phyloP scores from a whole-genome alignment of 352 stramenopile species.

The Pythium periplocum region DNA sequence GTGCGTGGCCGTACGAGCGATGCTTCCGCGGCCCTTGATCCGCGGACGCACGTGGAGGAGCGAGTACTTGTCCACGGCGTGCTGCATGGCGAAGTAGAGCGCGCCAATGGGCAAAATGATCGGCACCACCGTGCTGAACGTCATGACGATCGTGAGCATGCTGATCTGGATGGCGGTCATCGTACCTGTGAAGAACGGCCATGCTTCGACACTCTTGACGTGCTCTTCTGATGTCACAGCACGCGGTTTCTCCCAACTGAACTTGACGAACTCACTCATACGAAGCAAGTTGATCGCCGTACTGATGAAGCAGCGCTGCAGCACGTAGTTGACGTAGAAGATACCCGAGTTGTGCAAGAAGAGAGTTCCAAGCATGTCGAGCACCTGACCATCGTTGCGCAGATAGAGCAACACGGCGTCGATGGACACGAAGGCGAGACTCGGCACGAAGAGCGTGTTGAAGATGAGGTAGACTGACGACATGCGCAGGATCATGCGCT shows the following conservation, averaged over 20 bases:
- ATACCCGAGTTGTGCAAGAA: conserved; percentile 87
- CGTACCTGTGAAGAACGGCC: conserved; percentile 80
- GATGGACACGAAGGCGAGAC: conserved; percentile 83
- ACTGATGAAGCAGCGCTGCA: conserved; percentile 78
- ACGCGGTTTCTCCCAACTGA: conserved; percentile 71
- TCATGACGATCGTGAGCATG: conserved; percentile 76
- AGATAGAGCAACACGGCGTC: conserved; percentile 78
- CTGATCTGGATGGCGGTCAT: conserved; percentile 83
- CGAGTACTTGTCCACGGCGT: conserved; percentile 82
- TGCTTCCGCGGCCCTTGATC: conserved; percentile 81
- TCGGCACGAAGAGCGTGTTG: conserved; percentile 86
- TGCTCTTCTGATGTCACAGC: conserved; percentile 72
- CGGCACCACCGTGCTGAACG: conserved; percentile 82
- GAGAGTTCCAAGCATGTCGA: conserved; percentile 77
- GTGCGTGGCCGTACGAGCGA: conserved; percentile 75
- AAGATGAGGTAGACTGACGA: conserved; percentile 83
- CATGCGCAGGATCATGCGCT: conserved; percentile 74
- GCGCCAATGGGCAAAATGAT: conserved; percentile 75
- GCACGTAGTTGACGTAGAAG: conserved; percentile 86
- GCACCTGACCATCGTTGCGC: conserved; percentile 60
- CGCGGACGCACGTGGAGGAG: conserved; percentile 71
- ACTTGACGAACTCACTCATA: conserved; percentile 76
- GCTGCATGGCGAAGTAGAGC: conserved; percentile 84
- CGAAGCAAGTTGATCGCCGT: conserved; percentile 72
- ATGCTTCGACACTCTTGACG: conserved; percentile 61